Conservation (phyloP, 805 yeast species). For the Ogataea wickerhamii region DNA sequence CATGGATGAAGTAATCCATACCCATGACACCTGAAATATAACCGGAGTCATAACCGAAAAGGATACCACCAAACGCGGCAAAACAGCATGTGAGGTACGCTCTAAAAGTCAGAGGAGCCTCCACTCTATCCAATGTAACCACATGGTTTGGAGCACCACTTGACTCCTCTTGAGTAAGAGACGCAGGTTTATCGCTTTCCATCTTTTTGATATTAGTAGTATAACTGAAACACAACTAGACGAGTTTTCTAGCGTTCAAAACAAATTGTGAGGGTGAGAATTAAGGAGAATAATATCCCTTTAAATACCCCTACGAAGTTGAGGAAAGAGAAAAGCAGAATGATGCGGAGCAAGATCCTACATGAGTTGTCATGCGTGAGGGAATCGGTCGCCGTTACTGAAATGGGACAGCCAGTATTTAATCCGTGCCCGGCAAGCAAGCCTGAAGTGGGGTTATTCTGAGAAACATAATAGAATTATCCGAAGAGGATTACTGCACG, state of each 20-base stretch:
- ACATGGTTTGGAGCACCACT: background rate
- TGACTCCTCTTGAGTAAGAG: background rate
- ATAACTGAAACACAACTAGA: no score
- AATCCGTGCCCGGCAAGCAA: background rate
- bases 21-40: conserved; percentile 63
- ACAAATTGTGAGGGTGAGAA: no score
- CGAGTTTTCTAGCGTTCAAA: no score
- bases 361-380: no score
- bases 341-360: no score
- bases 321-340: no score
- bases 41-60: conserved; percentile 70
- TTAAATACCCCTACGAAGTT: no score
- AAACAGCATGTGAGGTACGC: conserved; percentile 46
- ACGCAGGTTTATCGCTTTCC: background rate
- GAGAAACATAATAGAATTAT: background rate
- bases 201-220: background rate
- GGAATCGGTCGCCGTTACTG: background rate
- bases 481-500: background rate
- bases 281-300: no score
- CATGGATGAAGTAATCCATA: conserved; percentile 45
- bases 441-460: background rate
- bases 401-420: background rate
- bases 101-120: conserved; percentile 36
- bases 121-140: conserved; percentile 25
- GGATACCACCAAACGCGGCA: conserved; percentile 65